Conservation (phyloP, 1,284 basidiomycete genomes). For the Austroboletus niveus region DNA sequence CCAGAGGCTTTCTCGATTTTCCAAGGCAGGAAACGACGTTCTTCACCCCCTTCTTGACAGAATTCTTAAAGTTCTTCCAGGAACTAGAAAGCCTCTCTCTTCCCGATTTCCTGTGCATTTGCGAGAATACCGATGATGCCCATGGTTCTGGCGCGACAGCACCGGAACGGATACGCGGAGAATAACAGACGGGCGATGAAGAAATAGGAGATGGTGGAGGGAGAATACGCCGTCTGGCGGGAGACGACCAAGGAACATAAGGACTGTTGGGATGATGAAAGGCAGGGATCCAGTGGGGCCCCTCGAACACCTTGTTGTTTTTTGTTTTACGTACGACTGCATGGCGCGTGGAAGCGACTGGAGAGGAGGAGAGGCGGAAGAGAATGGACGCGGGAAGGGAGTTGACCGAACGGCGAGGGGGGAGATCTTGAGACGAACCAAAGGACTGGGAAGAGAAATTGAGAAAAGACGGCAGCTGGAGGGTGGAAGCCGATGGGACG, state of each 20-base stretch:
- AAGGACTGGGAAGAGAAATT: conserved; percentile 28
- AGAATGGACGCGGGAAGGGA: conserved; percentile 17
- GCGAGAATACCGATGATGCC: conserved; percentile 23
- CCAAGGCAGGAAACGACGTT: conserved; percentile 18
- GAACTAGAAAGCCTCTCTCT: conserved; percentile 28
- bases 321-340: conserved; percentile 15
- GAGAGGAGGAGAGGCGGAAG: conserved; percentile 15
- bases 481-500: conserved; percentile 36
- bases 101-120: conserved; percentile 19
- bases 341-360: conserved; percentile 15
- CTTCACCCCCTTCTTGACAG: conserved; percentile 24
- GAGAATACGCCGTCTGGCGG: conserved; percentile 39
- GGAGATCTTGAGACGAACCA: conserved; percentile 8
- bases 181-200: conserved; percentile 25
- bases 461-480: conserved; percentile 40
- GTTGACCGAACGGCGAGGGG: conserved; percentile 2
- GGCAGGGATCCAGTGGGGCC: conserved; percentile 36
- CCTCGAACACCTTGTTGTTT: conserved; percentile 24
- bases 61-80: conserved; percentile 30
- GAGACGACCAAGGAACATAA: conserved; percentile 44
- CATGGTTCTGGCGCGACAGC: conserved; percentile 42
- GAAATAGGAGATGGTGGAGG: conserved; percentile 30
- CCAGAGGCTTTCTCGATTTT: conserved; percentile 13
- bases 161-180: conserved; percentile 35
- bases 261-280: conserved; percentile 49